phyloP scores from a whole-genome alignment of 352 stramenopile species.

The Phytophthora pistaciae region DNA sequence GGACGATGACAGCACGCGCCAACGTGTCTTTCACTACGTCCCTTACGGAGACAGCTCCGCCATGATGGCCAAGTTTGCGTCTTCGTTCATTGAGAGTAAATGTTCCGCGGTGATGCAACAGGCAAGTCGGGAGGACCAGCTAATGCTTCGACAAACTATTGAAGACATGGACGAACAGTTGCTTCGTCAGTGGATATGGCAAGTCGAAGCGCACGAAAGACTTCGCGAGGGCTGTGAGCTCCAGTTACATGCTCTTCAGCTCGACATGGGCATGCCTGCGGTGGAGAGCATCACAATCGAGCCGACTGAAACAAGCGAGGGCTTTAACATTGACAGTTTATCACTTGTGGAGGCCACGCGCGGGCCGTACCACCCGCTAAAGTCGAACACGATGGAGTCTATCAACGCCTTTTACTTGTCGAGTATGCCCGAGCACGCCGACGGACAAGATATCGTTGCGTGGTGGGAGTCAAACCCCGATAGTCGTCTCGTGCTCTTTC shows the following conservation, averaged over 20 bases:
- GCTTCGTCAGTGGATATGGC: neutral
- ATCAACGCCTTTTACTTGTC: neutral
- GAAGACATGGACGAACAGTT: neutral
- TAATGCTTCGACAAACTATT: neutral
- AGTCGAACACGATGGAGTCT: neutral
- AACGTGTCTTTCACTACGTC: neutral
- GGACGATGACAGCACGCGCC: neutral
- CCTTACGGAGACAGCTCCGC: neutral
- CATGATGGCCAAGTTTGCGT: neutral
- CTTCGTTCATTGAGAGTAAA: neutral
- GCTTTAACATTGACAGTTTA: neutral
- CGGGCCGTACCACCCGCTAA: neutral
- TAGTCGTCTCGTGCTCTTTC: neutral
- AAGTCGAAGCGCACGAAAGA: neutral
- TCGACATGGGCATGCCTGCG: neutral
- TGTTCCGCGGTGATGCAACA: neutral
- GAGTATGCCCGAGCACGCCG: neutral
- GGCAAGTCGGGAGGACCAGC: neutral
- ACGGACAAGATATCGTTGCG: neutral
- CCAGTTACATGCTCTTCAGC: neutral
- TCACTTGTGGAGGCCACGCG: neutral
- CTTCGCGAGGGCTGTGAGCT: neutral
- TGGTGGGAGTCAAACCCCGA: neutral
- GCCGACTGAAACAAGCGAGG: neutral
- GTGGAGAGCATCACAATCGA: neutral